A percentile compares a stretch with the other conserved stretches of the same genome.
Conservation (phyloP, 306 rosid species). For the Glycine tomentella region DNA sequence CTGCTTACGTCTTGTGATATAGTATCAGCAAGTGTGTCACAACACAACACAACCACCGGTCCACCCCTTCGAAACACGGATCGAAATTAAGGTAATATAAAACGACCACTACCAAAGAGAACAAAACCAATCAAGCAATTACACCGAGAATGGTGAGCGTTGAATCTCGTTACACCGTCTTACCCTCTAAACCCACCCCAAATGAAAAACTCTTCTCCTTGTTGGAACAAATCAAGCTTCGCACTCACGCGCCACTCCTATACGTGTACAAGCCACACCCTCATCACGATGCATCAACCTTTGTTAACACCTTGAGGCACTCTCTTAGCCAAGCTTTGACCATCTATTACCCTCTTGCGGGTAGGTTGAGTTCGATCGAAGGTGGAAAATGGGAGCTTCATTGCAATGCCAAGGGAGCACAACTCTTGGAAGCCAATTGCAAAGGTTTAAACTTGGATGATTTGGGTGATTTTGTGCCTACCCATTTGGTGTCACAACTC, state of each 20-base stretch:
- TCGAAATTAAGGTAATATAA: too few relatives aligned
- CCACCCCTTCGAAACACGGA: too few relatives aligned
- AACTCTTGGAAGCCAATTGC: slow-evolving; percentile 40
- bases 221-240: slow-evolving; percentile 57
- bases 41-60: too few relatives aligned
- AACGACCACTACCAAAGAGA: too few relatives aligned
- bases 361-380: slow-evolving; percentile 42
- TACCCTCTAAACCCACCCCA: slow-evolving; percentile 43
- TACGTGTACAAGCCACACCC: slow-evolving; percentile 43
- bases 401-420: slow-evolving; percentile 51
- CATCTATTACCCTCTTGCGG: slow-evolving; percentile 54
- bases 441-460: background rate
- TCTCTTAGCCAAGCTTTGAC: slow-evolving; percentile 45
- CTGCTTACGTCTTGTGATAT: too few relatives aligned
- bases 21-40: too few relatives aligned
- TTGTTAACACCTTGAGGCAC: background rate
- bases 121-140: too few relatives aligned
- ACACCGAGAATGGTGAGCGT: slow-evolving; percentile 26
- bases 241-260: slow-evolving; percentile 48
- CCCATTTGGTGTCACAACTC: slow-evolving; percentile 41
- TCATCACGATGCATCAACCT: background rate
- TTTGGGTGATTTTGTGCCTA: slow-evolving; percentile 53
- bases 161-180: slow-evolving; percentile 13
- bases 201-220: slow-evolving; percentile 31
- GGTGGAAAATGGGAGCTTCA: slow-evolving; percentile 37